Evolutionary conservation across 768 basidiomycete genomes (phyloP).

Genomic region (Austroboletus festivus): DNA sequence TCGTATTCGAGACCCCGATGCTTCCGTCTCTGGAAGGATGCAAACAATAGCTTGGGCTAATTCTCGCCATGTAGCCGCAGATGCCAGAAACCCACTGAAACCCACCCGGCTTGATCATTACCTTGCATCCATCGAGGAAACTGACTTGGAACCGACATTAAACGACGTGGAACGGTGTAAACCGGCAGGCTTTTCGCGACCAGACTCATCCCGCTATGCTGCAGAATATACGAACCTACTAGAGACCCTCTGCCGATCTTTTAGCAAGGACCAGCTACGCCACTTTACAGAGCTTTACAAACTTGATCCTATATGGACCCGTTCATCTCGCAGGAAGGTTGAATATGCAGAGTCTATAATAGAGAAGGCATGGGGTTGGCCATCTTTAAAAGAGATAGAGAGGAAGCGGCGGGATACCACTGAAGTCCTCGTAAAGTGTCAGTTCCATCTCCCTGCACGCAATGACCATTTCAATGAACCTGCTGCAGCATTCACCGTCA

Average conservation of each 20-base stretch:
- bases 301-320: constrained; percentile 35
- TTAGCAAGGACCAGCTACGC: constrained; percentile 60
- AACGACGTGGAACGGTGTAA: constrained; percentile 60
- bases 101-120: constrained; percentile 52
- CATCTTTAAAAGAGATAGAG: constrained; percentile 51
- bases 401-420: constrained; percentile 48
- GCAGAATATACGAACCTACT: constrained; percentile 51
- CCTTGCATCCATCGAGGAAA: constrained; percentile 49
- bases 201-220: constrained; percentile 47
- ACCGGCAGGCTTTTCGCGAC: constrained; percentile 39
- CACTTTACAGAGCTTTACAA: constrained; percentile 50
- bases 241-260: constrained; percentile 55
- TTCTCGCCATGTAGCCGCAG: not conserved
- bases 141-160: constrained; percentile 48
- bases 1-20: constrained; percentile 3
- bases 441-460: constrained; percentile 21
- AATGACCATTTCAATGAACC: constrained; percentile 1
- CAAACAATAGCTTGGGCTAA: constrained; percentile 3
- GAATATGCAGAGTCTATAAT: constrained; percentile 51
- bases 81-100: constrained; percentile 32
- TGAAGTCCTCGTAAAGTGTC: constrained; percentile 46
- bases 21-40: constrained; percentile 6
- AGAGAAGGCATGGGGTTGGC: constrained; percentile 68
- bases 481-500: constrained; percentile 51
- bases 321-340: constrained; percentile 36